Evolutionary conservation across 192 early-diverging fungal species (phyloP), one percentile per base, ranked within the genome.

Genomic region (Gaertneriomyces semiglobifer): DNA sequence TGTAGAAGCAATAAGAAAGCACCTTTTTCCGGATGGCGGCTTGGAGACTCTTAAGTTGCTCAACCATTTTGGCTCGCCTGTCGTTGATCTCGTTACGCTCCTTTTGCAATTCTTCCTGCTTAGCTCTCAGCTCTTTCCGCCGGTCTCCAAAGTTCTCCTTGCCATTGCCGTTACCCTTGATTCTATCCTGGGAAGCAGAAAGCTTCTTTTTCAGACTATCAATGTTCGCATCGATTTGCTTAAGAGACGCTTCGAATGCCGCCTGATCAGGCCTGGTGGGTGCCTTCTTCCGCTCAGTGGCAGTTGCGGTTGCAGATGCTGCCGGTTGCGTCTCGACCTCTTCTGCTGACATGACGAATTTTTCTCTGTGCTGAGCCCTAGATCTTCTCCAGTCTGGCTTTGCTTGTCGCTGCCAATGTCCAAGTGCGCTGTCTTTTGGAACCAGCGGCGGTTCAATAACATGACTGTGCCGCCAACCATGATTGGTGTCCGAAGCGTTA

Each of bases 1-100:
- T 38, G 20, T 63, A 6, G 7, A 3, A 42, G 14, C 7, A 46
- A 5, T 50, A 18, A 8, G 0, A 6, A 11, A 48, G 33, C 68
- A 89, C 89, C 84, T 90, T 93, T 80, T 92, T 93, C 76, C 85
- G 83, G 68, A 93, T 80, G 43, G 83, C 84, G 16, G 87, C 84
- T 61, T 89, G 85, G 20, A 93, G 78, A 52, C 77, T 63, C 58
- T 83, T 90, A 61, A 91, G 74, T 65, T 85, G 77, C 73, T 91
- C 88, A 74, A 92, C 81, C 19, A 86, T 83, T 73, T 86, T 85
- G 71, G 79, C 79, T 53, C 88, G 84, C 53, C 76, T 78, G 58
- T 89, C 82, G 74, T 87, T 87, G 52, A 88, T 74, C 41, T 84
- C 84, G 40, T 77, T 81, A 68, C 91, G 88, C 75, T 93, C 83